Base-by-base conservation (phyloP, 768 basidiomycete species). In the Chlorophyllum brunneum region DNA sequence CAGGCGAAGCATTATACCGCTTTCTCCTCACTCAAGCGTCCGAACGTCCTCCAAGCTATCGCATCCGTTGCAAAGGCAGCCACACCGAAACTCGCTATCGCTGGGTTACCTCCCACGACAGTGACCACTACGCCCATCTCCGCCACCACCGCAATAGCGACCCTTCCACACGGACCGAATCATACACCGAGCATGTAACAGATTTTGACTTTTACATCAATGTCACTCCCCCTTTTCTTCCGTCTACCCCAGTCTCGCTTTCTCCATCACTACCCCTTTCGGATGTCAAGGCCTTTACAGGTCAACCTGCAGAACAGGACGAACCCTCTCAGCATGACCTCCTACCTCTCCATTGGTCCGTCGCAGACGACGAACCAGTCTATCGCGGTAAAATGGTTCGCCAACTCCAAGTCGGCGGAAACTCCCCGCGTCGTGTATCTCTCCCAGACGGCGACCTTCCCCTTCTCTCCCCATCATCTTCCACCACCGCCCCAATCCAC, bases 131-230 rank as follows among this genome's bases (percentile, higher is more conserved):
- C n/a, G n/a, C n/a, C n/a, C n/a, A n/a, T n/a, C n/a, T n/a, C n/a
- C n/a, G n/a, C 11, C 20, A 33, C 20, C 15, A 22, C 18, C 7
- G 10, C 9, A 13, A 42, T n/a, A 5, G 9, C 7, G 13, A 24
- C 30, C 30, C 47, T n/a, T 40, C 51, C 2, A 36, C 31, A 7
- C 41, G 42, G 4, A 52, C 42, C 5, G 85, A 88, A 54, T 61
- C 65, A n/a, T 78, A 85, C 61, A 77, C 74, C 6, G 81, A 83
- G 55, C 79, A 68, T 0, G 70, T 88, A 37, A 73, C 75, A 18
- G 87, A 89, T 60, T 89, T 89, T 58, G 78, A 85, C 59, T 89
- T 89, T 63, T 71, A 63, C 56, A 79, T 89, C 61, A 79, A 83
- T 58, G 60, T 84, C 40, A 49, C 52, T 9, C 66, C 68, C 2